Base-by-base conservation (phyloP, 495 filamentous ascomycete genomes). In the Alectoria sarmentosa region DNA sequence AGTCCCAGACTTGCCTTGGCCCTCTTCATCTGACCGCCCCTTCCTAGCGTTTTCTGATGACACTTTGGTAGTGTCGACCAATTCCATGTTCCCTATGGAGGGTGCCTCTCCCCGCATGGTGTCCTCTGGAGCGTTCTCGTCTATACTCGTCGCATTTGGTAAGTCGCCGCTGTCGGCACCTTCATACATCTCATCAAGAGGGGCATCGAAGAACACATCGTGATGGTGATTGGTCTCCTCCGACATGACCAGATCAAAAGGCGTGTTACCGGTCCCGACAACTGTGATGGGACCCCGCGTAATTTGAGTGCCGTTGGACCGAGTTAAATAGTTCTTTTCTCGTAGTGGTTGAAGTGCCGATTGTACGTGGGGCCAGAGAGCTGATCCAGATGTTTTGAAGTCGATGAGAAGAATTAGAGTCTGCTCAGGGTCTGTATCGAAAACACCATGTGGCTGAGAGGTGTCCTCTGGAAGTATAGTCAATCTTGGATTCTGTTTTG, bases 171-270 rank as follows among this genome's bases (percentile, higher is more conserved):
- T 52, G 68, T 63, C 62, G 14, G 15, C 17, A 17, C 61, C 65
- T 37, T 67, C 61, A 30, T 64, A 66, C 60, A 73, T 66, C 21
- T 66, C 49, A 34, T 65, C 60, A 55, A 79, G 69, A 5, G 78
- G 79, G 15, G 79, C 80, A 65, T 83, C 80, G 70, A 78, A 83
- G 73, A 83, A 83, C 42, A 82, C 71, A 71, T 81, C 77, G n/a
- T 77, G 73, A 69, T 75, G 74, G 2, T 72, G 60, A 65, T 79
- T 79, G 37, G 68, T 32, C 11, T 64, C 30, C 49, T 77, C 71
- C 30, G 70, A 63, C 28, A 61, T 65, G 3, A 81, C 60, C 36
- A 71, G 72, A 65, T 78, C 71, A 60, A 84, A 81, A 5, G 79
- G 78, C 0, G 78, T 75, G 41, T 81, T 77, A 15, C 79, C 79